Evolutionary conservation across 129 eudicot genomes (phyloP).

Genomic region (Flaveria ramosissima): DNA sequence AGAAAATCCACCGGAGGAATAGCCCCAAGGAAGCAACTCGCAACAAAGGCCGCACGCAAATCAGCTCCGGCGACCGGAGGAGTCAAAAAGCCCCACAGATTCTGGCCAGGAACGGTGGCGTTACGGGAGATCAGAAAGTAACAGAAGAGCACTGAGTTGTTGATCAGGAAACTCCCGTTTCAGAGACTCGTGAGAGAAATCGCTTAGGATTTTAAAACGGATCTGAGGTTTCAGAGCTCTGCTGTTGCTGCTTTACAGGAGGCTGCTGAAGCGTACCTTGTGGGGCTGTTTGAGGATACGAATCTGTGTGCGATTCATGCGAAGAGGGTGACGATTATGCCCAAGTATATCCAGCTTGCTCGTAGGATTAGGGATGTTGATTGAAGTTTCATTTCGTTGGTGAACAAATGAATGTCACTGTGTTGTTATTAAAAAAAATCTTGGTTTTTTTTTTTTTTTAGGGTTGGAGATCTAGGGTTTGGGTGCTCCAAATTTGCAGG

Average conservation of each 20-base stretch:
- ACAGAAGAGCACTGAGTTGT: conserved; percentile 46
- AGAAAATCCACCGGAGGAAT: too few relatives aligned
- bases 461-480: too few relatives aligned
- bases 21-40: too few relatives aligned
- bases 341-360: conserved; percentile 60
- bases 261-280: conserved; percentile 46
- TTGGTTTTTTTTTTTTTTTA: too few relatives aligned
- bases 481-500: too few relatives aligned
- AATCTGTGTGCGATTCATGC: conserved; percentile 68
- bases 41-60: too few relatives aligned
- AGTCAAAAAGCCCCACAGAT: conserved; percentile 56
- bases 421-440: not conserved
- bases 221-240: conserved; percentile 46
- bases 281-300: conserved; percentile 49
- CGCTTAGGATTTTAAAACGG: conserved; percentile 45
- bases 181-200: conserved; percentile 46
- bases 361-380: conserved; percentile 39
- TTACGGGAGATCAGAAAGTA: conserved; percentile 51
- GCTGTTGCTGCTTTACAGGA: conserved; percentile 48
- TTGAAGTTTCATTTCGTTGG: not conserved
- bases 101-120: conserved; percentile 49
- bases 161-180: conserved; percentile 44
- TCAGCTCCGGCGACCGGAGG: too few relatives aligned
- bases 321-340: conserved; percentile 56
- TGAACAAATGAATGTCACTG: not conserved